Conservation (phyloP, 164 flowering plant species). For the Aristolochia fimbriata region DNA sequence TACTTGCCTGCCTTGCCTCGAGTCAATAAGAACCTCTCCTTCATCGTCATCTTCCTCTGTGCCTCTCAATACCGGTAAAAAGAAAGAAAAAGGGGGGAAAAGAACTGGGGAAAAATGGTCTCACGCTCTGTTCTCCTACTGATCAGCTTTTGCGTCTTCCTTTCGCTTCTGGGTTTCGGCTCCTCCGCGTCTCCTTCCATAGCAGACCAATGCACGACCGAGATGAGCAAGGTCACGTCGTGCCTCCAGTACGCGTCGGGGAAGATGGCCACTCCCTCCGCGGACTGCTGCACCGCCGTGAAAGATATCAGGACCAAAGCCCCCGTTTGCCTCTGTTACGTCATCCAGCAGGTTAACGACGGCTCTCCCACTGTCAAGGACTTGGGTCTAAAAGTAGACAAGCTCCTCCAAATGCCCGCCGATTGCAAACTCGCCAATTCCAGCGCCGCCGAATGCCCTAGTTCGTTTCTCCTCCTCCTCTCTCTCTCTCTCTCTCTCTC, state of each 20-base stretch:
- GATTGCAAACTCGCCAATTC: constrained; percentile 47
- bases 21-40: no score
- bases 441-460: constrained; percentile 44
- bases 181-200: background rate
- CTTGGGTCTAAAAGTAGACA: constrained; percentile 41
- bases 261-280: constrained; percentile 31
- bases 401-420: constrained; percentile 51
- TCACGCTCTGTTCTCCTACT: background rate
- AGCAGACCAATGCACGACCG: constrained; percentile 22
- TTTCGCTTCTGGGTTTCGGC: background rate
- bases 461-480: constrained; percentile 21
- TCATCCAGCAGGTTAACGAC: constrained; percentile 40
- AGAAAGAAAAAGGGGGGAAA: no score
- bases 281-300: constrained; percentile 43
- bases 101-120: no score
- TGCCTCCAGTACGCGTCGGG: constrained; percentile 51
- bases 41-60: no score
- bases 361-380: constrained; percentile 36
- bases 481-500: background rate
- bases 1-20: no score
- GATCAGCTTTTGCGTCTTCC: background rate
- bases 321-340: constrained; percentile 51
- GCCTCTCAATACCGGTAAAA: no score
- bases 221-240: constrained; percentile 25
- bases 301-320: constrained; percentile 22